Evolutionary conservation across 2,329 filamentous ascomycete species (phyloP).

Genomic region (Pseudocercospora eumusae): DNA sequence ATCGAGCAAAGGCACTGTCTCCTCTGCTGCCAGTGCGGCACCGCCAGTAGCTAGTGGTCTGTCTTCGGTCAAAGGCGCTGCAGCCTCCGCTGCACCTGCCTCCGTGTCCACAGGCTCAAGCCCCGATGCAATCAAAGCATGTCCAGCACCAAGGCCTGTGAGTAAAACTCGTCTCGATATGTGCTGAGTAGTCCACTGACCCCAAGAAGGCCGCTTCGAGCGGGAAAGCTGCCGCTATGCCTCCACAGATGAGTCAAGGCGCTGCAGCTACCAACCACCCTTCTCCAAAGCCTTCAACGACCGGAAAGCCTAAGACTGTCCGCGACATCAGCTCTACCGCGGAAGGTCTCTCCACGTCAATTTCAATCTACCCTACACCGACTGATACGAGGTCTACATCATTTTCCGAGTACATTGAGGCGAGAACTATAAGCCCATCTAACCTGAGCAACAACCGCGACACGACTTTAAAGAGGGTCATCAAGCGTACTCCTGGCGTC

Average conservation of each 20-base stretch:
- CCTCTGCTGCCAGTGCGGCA: not conserved
- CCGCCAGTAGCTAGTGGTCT: not conserved
- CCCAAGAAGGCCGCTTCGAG: not conserved
- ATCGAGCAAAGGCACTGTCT: not conserved
- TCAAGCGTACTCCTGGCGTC: not conserved
- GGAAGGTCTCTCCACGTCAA: not conserved
- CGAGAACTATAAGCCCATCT: not conserved
- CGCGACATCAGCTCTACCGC: not conserved
- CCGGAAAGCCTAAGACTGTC: not conserved
- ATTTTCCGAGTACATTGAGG: not conserved
- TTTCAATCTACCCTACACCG: not conserved
- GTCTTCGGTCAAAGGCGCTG: not conserved
- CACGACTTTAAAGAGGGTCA: not conserved
- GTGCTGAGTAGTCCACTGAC: not conserved
- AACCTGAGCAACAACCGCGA: slow-evolving; percentile 2
- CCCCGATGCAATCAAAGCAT: not conserved
- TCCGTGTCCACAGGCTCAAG: not conserved
- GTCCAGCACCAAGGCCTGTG: slow-evolving; percentile 1
- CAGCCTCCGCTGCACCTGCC: not conserved
- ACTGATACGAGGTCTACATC: not conserved
- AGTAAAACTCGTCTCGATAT: not conserved
- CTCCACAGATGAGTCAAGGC: not conserved
- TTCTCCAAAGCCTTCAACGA: not conserved
- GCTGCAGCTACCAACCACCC: not conserved
- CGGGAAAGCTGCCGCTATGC: not conserved